Base-by-base conservation (phyloP, 1,139 yeast species). In the Suhomyces anneliseae region DNA sequence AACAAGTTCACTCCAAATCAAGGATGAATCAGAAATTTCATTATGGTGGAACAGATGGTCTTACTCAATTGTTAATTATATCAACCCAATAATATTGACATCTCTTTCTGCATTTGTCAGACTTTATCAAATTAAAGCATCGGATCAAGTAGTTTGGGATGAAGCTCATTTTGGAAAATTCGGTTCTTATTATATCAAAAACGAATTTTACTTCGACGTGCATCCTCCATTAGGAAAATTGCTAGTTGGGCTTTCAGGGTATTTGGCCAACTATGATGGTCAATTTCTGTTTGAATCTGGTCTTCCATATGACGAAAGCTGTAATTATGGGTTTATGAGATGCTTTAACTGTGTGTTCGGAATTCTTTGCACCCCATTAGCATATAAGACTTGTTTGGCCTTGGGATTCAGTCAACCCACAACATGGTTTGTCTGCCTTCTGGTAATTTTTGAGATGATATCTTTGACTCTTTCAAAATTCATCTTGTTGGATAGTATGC, bases 141-240 rank as follows among this genome's bases (percentile, higher is more conserved):
- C 87, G 36, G 69, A 79, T 45, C 68, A 73, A 36, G 97, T 95
- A 9, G 85, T 90, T 8, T 93, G 99, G 99, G 99, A 92, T 68
- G 97, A 90, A 63, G 97, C 97, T 8, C 97, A 89, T 71, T 87
- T 87, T 68, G 87, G 85, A 11, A 81, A 82, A 56, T 82, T 82
- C 60, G 87, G 86, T 6, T 77, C 85, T 3, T 72, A 81, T 53
- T 85, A 85, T 59, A 68, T 84, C 50, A 76, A 78, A 49, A 82
- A 82, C 55, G 87, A 83, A 54, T 82, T 82, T 58, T 85, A 85
- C 60, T 87, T 83, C 56, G 93, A 85, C 63, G 90, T 85, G 6
- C 93, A 85, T 60, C 93, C 93, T 11, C 93, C 93, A 2, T 68
- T 85, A 52, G 90, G 90, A 6, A 85, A 85, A 60, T 76, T 85